These are phyloP conservation scores for Omphalotus olearius DNA, from an alignment of 1,284 basidiomycete genomes.

Conservation along the genomic window DNA sequence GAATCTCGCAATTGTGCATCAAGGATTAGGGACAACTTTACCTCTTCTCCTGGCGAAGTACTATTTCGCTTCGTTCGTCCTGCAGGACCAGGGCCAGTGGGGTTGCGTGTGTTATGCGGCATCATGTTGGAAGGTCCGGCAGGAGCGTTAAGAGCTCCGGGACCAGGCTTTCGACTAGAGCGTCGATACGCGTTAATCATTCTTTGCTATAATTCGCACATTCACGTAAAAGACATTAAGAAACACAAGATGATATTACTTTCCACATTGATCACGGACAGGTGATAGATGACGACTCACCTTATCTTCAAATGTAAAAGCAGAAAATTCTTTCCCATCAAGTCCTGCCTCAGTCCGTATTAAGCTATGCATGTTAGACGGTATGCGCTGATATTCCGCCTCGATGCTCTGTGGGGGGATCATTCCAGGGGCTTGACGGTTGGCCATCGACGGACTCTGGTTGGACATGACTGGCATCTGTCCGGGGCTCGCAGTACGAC, in stretches of 20 bases:
- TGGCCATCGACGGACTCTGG: slow-evolving; percentile 51
- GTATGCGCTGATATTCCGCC: slow-evolving; percentile 35
- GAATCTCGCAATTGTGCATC: background rate
- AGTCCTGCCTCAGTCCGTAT: slow-evolving; percentile 46
- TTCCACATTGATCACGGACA: background rate
- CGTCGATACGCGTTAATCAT: slow-evolving; percentile 23
- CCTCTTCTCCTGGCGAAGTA: slow-evolving; percentile 65
- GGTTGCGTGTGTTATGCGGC: slow-evolving; percentile 21
- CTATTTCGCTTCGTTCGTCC: slow-evolving; percentile 56
- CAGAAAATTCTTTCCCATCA: slow-evolving; percentile 42
- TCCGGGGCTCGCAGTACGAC: slow-evolving; percentile 51
- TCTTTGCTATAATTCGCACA: slow-evolving; percentile 28
- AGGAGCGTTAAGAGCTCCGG: slow-evolving; percentile 19
- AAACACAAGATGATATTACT: slow-evolving; percentile 3
- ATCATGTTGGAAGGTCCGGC: slow-evolving; percentile 37
- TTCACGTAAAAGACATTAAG: slow-evolving; percentile 5
- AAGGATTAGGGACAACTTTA: slow-evolving; percentile 5
- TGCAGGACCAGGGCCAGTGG: slow-evolving; percentile 24
- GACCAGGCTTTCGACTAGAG: slow-evolving; percentile 21
- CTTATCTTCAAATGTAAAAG: slow-evolving; percentile 51
- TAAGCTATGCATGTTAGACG: slow-evolving; percentile 24
- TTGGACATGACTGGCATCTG: slow-evolving; percentile 35
- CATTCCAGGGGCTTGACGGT: slow-evolving; percentile 29
- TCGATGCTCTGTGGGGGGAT: slow-evolving; percentile 19
- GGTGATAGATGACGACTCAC: slow-evolving; percentile 29